phyloP scores from a whole-genome alignment of 192 early-diverging fungal species.

The Funneliformis geosporum region DNA sequence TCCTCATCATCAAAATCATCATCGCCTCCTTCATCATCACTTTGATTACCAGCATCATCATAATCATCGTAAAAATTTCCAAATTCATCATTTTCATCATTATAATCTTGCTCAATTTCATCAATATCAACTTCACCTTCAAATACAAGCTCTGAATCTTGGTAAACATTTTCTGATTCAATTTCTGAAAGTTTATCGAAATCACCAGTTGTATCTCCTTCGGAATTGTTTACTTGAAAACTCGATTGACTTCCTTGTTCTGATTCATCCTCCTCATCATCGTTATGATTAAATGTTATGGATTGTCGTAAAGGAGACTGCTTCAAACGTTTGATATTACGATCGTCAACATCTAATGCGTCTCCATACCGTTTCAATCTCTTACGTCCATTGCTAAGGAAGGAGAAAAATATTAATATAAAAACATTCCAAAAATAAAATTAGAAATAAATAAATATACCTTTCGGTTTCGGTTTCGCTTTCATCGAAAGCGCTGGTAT shows the following conservation, averaged over 20 bases:
- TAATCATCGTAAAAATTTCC: background rate
- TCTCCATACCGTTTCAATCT: constrained; percentile 4
- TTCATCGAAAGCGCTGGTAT: constrained; percentile 44
- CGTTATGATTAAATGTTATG: constrained; percentile 2
- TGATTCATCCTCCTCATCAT: background rate
- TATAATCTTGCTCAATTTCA: background rate
- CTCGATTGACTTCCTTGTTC: background rate
- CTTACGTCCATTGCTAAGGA: background rate
- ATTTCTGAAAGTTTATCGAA: background rate
- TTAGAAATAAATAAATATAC: background rate
- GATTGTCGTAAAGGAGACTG: constrained; percentile 19
- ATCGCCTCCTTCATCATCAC: constrained; percentile 17
- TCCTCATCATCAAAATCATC: constrained; percentile 24
- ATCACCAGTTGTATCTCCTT: too few species aligned
- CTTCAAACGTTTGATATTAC: constrained; percentile 1
- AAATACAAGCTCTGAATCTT: background rate
- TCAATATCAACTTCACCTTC: background rate
- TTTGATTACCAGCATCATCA: constrained; percentile 19
- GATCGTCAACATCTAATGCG: background rate
- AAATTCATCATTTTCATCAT: background rate
- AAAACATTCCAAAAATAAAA: background rate
- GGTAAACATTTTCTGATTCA: background rate
- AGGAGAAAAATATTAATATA: background rate
- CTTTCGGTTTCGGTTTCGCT: constrained; percentile 46
- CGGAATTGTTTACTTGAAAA: too few species aligned